Evolutionary conservation across 2,329 filamentous ascomycete species (phyloP), one percentile per base, ranked within the genome.

Genomic region (Beauveria australis): DNA sequence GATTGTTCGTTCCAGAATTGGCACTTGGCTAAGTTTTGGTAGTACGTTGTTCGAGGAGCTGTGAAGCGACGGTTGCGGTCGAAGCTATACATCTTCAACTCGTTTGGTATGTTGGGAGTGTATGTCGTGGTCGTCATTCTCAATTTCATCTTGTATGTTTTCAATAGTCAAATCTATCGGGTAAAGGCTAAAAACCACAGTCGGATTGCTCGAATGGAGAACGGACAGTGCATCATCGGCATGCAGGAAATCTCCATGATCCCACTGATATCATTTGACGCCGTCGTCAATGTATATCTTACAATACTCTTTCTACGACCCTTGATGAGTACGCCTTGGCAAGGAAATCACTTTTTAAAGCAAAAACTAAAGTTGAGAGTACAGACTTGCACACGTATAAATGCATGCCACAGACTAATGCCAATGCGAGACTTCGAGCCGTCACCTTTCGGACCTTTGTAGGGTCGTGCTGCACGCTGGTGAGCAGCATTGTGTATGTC

Each of bases 231-330:
- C 65, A 78, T 83, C 60, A 86, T 88, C 59, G 85, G 85, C 19
- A 84, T 87, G 79, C 72, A 81, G 65, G 79, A 75, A 55, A 71
- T 78, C 5, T 80, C 81, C 5, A 82, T 87, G 76, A 78, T 87
- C 30, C 83, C 84, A 0, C 75, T 88, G 12, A 84, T 88, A 49
- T 74, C 74, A 0, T 85, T 86, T 63, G 85, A 88, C 64, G 73
- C 84, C 14, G 64, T 85, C 1, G 79, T 85, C 59, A 87, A 87
- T 66, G 79, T 85, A 22, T 87, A 87, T 64, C 74, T 88, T 1
- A 88, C 84, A 1, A 74, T 80, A 4, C 73, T 87, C n/a, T 87
- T 88, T 68, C 72, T 88, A 2, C 74, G 82, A n/a, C 84, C 84
- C 3, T 68, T 88, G 1, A 79, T 78, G 62, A 75, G 82, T 85